Evolutionary conservation across 2,329 filamentous ascomycete species (phyloP).

Genomic region (Arthroderma uncinatum): DNA sequence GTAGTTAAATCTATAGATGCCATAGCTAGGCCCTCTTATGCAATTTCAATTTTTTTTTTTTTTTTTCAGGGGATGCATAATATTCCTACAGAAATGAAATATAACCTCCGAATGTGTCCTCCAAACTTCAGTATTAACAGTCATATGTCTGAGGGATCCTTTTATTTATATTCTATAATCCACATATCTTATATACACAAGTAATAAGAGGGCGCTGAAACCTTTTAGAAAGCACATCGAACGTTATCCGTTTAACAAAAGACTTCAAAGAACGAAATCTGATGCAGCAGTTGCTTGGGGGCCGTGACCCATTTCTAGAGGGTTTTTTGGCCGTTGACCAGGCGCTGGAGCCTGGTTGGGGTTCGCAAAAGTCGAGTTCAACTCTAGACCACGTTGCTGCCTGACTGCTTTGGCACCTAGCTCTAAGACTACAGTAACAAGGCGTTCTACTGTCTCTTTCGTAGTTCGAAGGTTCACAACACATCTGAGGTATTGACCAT

Average conservation of each 20-base stretch:
- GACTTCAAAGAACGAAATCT: neutral
- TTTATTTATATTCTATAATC: neutral
- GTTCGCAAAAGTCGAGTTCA: conserved; percentile 6
- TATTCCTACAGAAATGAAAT: too few species aligned
- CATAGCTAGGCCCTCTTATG: too few species aligned
- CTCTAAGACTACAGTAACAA: conserved; percentile 49
- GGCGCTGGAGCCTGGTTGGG: neutral
- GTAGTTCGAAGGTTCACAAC: conserved; percentile 55
- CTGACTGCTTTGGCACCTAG: conserved; percentile 28
- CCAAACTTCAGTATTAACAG: neutral
- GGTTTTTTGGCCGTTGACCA: conserved; percentile 17
- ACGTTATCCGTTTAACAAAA: neutral
- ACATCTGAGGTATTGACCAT: conserved; percentile 56
- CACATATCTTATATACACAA: neutral
- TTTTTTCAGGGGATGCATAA: too few species aligned
- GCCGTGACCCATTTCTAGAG: conserved; percentile 26
- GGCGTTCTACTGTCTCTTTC: conserved; percentile 49
- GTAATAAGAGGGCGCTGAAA: neutral
- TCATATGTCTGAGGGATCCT: neutral
- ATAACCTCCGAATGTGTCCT: too few species aligned
- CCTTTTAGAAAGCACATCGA: neutral
- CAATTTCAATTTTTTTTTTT: too few species aligned
- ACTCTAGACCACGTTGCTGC: conserved; percentile 8
- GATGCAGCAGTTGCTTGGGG: conserved; percentile 11
- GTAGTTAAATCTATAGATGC: conserved; percentile 18